Conservation (phyloP, 2,329 filamentous ascomycete species). For the Colletotrichum navitas region DNA sequence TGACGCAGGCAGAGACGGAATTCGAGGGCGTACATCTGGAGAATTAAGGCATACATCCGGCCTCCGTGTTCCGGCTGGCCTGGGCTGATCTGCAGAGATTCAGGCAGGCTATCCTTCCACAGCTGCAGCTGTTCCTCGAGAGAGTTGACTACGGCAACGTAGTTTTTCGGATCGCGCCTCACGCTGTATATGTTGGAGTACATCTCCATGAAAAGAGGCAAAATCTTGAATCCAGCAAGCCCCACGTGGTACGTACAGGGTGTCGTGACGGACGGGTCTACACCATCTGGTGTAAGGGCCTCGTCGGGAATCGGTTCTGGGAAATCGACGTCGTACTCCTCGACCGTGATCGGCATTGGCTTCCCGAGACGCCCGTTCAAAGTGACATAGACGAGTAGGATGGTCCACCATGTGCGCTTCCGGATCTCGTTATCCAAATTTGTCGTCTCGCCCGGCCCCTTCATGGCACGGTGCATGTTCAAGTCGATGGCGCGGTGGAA, state of each 20-base stretch:
- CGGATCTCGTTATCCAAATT: conserved; percentile 80
- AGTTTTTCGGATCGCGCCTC: conserved; percentile 71
- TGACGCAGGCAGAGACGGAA: conserved; percentile 72
- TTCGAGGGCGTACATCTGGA: conserved; percentile 67
- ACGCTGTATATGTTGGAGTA: conserved; percentile 83
- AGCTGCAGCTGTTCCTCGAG: conserved; percentile 74
- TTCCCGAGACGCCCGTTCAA: conserved; percentile 81
- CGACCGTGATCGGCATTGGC: conserved; percentile 79
- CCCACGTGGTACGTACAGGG: conserved; percentile 77
- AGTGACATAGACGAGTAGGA: conserved; percentile 75
- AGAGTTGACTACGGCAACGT: conserved; percentile 71
- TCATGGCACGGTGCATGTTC: conserved; percentile 79
- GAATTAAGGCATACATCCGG: conserved; percentile 66
- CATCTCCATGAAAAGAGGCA: conserved; percentile 78
- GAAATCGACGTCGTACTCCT: conserved; percentile 84
- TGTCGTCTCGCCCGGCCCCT: conserved; percentile 59
- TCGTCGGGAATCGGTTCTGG: conserved; percentile 80
- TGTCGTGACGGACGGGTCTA: conserved; percentile 66
- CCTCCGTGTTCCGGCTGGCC: conserved; percentile 52
- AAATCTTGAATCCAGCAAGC: conserved; percentile 73
- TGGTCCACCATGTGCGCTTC: conserved; percentile 82
- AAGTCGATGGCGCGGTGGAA: conserved; percentile 79
- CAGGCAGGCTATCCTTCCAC: conserved; percentile 75
- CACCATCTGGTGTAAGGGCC: conserved; percentile 72
- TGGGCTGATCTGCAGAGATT: conserved; percentile 65